Evolutionary conservation across 2,329 filamentous ascomycete genomes (phyloP), one percentile per base, ranked within the genome.

Genomic region (Lasiodiplodia theobromae): DNA sequence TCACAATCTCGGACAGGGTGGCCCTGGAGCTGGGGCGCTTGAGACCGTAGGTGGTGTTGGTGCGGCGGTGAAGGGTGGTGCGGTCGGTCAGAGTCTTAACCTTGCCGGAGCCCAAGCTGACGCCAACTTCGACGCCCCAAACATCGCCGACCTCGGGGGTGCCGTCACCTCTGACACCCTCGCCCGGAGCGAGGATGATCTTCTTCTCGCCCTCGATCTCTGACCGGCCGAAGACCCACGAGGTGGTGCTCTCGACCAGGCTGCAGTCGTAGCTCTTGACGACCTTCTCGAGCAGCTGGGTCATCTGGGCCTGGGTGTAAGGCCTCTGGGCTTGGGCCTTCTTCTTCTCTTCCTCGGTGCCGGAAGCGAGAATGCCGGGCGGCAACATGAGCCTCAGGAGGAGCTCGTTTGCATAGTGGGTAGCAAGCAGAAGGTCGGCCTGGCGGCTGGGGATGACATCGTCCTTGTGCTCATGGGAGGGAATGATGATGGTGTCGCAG

Each of bases 161-260:
- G 77, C 96, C 96, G 71, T 99, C 96, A 68, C 95, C 95, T 85
- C 94, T 96, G 78, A 92, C 89, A 72, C 93, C 93, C 76, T 97
- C 94, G 64, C 90, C 88, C 40, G 94, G 92, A 28, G 93, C 88
- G 69, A 99, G 86, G 73, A 99, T 96, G 77, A 99, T 97, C 89
- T 97, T 98, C 90, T 97, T 97, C 86, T 91, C 90, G 76, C 92
- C 92, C 85, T 99, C 96, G 72, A 99, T 98, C 82, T 99, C 96
- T 82, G 98, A 97, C 80, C 92, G 92, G 78, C 93, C 94, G 80
- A 99, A 98, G 70, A 93, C 84, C 94, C 96, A 99, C 77, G 93
- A 97, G 53, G 96, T 99, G 71, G 96, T 99, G 87, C 94, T 97
- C 88, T 99, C 96, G 68, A 99, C 93, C 31, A 98, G 84, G 80